Evolutionary conservation across 768 basidiomycete species (phyloP).

Genomic region (Phaeotremella fagi): DNA sequence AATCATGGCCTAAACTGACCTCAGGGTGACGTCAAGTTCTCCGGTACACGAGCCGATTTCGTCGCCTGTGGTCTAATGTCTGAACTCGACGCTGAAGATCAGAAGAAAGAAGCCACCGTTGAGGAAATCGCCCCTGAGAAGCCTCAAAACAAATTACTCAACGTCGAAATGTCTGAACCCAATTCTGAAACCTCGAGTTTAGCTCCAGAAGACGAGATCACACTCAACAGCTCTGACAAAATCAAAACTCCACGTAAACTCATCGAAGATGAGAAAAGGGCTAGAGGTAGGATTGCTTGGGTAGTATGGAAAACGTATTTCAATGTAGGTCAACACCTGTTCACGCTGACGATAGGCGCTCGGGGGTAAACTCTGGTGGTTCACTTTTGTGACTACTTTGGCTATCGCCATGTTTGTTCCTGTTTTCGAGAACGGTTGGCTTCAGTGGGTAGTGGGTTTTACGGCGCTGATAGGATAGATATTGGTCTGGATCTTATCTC

Average conservation of each 20-base stretch:
- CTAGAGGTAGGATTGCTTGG: constrained; percentile 63
- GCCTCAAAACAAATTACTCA: constrained; percentile 21
- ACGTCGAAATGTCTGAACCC: constrained; percentile 50
- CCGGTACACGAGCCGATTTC: constrained; percentile 65
- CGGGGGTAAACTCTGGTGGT: constrained; percentile 51
- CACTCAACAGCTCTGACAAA: constrained; percentile 41
- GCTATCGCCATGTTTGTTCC: constrained; percentile 61
- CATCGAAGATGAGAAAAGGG: constrained; percentile 68
- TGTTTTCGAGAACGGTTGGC: constrained; percentile 67
- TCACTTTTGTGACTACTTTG: constrained; percentile 55
- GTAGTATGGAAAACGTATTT: constrained; percentile 65
- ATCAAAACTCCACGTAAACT: constrained; percentile 68
- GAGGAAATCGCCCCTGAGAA: constrained; percentile 19
- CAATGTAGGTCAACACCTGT: constrained; percentile 45
- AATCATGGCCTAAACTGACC: background rate
- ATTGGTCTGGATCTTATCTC: constrained; percentile 55
- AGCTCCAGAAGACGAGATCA: constrained; percentile 47
- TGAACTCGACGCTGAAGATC: constrained; percentile 60
- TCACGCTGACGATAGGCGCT: constrained; percentile 14
- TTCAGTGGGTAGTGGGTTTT: constrained; percentile 24
- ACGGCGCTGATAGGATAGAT: constrained; percentile 13
- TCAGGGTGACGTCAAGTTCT: constrained; percentile 68
- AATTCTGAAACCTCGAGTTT: constrained; percentile 52
- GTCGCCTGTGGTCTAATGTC: constrained; percentile 62
- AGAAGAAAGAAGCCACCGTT: constrained; percentile 7